Percentiles rank a stretch among this genome's conserved stretches.
Evolutionary conservation across 2,329 filamentous ascomycete genomes (phyloP).

Genomic region (Parastagonospora avenae): DNA sequence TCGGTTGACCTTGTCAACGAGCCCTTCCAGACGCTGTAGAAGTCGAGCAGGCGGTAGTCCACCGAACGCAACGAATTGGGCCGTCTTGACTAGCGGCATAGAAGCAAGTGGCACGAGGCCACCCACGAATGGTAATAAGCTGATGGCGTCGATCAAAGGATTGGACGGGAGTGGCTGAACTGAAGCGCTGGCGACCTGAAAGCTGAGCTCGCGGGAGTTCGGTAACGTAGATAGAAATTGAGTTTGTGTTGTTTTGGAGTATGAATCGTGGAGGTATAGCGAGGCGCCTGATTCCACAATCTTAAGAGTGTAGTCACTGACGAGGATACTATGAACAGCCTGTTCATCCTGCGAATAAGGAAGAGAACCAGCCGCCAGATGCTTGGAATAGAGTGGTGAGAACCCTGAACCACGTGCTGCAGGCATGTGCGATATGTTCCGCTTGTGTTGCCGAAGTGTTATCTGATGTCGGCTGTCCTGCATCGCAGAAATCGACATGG

Average conservation of each 20-base stretch:
- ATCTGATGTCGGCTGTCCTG: constrained; percentile 25
- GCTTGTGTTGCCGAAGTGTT: constrained; percentile 30
- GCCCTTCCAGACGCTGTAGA: constrained; percentile 41
- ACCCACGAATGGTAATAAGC: constrained; percentile 32
- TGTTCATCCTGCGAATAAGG: constrained; percentile 29
- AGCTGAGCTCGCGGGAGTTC: constrained; percentile 19
- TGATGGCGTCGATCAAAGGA: constrained; percentile 32
- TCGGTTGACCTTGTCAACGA: constrained; percentile 41
- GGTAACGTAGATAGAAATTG: constrained; percentile 31
- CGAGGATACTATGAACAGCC: constrained; percentile 27
- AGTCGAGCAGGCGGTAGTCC: constrained; percentile 34
- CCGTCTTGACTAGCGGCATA: constrained; percentile 24
- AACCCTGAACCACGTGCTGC: constrained; percentile 25
- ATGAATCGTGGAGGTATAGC: constrained; percentile 16
- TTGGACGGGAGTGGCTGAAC: constrained; percentile 16
- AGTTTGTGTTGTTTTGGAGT: constrained; percentile 13
- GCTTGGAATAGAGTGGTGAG: constrained; percentile 41
- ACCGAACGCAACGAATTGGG: constrained; percentile 34
- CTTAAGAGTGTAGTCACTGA: constrained; percentile 28
- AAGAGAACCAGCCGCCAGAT: constrained; percentile 37
- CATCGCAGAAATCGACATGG: constrained; percentile 16
- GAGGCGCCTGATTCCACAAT: constrained; percentile 21
- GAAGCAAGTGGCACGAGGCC: constrained; percentile 35
- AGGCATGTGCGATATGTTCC: constrained; percentile 26
- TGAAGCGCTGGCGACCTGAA: constrained; percentile 25